These are phyloP conservation scores for Nicotiana benthamiana DNA, from an alignment of 257 asterid genomes.

Conservation along the genomic window DNA sequence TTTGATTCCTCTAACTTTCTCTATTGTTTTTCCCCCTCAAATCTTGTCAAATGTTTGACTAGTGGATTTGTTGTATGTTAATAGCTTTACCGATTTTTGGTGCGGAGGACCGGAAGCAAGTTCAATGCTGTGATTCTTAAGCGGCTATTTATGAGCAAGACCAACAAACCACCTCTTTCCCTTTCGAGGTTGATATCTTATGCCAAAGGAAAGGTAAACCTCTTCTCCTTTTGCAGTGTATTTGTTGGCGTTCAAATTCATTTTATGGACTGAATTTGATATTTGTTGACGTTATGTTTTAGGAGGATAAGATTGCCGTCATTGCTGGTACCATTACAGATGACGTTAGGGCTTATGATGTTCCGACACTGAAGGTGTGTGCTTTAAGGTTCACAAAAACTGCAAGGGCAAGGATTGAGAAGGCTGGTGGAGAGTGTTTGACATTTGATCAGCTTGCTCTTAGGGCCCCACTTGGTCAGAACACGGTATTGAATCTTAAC, in stretches of 20 bases:
- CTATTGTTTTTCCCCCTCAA: neutral
- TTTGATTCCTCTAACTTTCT: neutral
- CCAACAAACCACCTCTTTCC: constrained; percentile 76
- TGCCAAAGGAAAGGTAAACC: constrained; percentile 58
- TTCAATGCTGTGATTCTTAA: constrained; percentile 59
- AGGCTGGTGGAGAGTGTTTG: no score
- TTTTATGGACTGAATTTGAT: neutral
- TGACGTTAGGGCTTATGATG: constrained; percentile 53
- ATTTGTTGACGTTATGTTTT: neutral
- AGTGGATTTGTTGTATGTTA: neutral
- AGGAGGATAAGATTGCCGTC: constrained; percentile 86
- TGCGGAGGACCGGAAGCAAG: constrained; percentile 36
- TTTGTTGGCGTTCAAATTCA: no score
- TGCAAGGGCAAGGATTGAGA: constrained; percentile 52
- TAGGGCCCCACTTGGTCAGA: constrained; percentile 89
- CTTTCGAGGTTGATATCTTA: constrained; percentile 61
- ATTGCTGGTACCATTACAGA: constrained; percentile 74
- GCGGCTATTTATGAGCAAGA: constrained; percentile 82
- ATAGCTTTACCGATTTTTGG: constrained; percentile 77
- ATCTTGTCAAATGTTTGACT: neutral
- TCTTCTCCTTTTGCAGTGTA: neutral
- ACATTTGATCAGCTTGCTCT: constrained; percentile 1
- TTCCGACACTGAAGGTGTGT: constrained; percentile 66
- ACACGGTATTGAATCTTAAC: constrained; percentile 40
- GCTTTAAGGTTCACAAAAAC: constrained; percentile 82